Evolutionary conservation across 1,284 basidiomycete species (phyloP).

Genomic region (Clitocybe nebularis): DNA sequence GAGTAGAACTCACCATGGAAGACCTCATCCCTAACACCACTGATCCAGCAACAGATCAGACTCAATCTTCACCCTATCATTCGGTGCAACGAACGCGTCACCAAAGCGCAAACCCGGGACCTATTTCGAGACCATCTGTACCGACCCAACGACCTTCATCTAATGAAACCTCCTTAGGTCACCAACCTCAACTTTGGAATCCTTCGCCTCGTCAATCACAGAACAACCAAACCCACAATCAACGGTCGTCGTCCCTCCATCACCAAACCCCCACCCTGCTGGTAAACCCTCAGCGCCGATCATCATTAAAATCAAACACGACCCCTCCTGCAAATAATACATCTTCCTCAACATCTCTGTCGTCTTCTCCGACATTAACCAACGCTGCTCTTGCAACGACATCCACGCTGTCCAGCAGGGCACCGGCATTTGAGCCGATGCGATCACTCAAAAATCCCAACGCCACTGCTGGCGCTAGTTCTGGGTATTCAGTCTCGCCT

Average conservation of each 20-base stretch:
- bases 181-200: slow-evolving; percentile 16
- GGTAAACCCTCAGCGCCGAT: slow-evolving; percentile 29
- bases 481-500: slow-evolving; percentile 6
- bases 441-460: slow-evolving; percentile 15
- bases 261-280: slow-evolving; percentile 22
- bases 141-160: slow-evolving; percentile 28
- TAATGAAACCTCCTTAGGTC: slow-evolving; percentile 7
- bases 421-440: slow-evolving; percentile 48
- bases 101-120: slow-evolving; percentile 20
- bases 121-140: slow-evolving; percentile 24
- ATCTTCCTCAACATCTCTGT: slow-evolving; percentile 19
- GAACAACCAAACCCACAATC: slow-evolving; percentile 16
- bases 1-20: slow-evolving; percentile 16
- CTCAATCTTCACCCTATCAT: slow-evolving; percentile 18
- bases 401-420: slow-evolving; percentile 48
- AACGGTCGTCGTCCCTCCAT: slow-evolving; percentile 34
- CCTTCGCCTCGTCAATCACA: slow-evolving; percentile 24
- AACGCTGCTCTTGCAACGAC: slow-evolving; percentile 24
- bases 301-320: slow-evolving; percentile 22
- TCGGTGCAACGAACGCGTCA: slow-evolving; percentile 36
- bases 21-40: slow-evolving; percentile 8
- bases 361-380: slow-evolving; percentile 18
- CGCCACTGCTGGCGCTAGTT: slow-evolving; percentile 49
- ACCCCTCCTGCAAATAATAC: slow-evolving; percentile 7
- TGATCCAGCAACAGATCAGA: slow-evolving; percentile 9